Conservation (phyloP, 805 yeast species). For the Myxozyma nipponensis region DNA sequence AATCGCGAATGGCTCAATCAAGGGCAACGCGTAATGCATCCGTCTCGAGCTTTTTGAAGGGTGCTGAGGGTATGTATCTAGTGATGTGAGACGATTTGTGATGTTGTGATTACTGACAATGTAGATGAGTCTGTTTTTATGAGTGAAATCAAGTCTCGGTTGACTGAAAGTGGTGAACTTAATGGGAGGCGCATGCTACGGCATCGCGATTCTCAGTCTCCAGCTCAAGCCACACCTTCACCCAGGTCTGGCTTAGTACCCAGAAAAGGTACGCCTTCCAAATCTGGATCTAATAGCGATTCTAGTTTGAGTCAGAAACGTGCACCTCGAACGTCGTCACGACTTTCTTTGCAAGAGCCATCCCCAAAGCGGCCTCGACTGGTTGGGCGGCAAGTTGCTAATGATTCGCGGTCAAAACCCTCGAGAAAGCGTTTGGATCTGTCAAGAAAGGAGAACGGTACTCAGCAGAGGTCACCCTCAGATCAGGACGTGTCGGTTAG, state of each 20-base stretch:
- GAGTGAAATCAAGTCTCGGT: neutral
- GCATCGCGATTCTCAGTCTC: neutral
- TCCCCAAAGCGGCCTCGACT: too few relatives aligned
- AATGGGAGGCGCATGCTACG: neutral
- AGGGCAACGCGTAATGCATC: slow-evolving; percentile 11
- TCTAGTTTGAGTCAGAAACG: neutral
- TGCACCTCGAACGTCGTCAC: neutral
- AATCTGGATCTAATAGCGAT: too few relatives aligned
- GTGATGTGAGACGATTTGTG: neutral
- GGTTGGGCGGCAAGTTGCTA: too few relatives aligned
- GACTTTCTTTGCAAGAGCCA: too few relatives aligned
- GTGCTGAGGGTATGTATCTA: neutral
- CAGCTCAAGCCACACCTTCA: neutral
- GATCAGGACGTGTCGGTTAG: too few relatives aligned
- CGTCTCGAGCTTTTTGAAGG: neutral
- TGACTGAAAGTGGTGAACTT: neutral
- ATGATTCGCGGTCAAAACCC: too few relatives aligned
- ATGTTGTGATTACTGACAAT: neutral
- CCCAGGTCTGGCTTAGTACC: neutral
- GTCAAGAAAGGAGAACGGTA: too few relatives aligned
- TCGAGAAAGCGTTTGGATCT: too few relatives aligned
- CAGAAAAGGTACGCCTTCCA: too few relatives aligned
- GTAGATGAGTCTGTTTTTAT: neutral
- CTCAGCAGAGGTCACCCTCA: too few relatives aligned
- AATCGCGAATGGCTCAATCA: slow-evolving; percentile 22